Evolutionary conservation across 164 flowering plant species (phyloP), one percentile per base, ranked within the genome.

Genomic region (Sedum album): DNA sequence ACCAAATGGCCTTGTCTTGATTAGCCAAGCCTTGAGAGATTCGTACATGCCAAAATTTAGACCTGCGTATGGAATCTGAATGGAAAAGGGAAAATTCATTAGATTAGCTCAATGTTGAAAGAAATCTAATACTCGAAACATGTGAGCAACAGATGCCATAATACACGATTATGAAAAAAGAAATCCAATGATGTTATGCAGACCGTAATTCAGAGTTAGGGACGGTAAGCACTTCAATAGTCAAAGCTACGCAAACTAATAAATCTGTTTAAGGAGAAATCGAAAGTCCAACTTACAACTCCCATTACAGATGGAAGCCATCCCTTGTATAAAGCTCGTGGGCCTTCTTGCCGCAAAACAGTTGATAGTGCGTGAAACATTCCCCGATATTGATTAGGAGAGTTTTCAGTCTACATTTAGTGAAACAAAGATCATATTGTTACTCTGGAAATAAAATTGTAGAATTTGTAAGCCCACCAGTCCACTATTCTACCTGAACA

Each of bases 271-370:
- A 46, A 68, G 1, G 13, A 35, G 23, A 46, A 13, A 18, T 44
- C 31, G 15, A 41, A 57, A 11, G 8, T 57, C 61, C 25, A 18
- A 87, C 97, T 85, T 75, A 94, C 98, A 72, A 94, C 98, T 81
- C 98, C 98, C 71, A 94, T 94, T 35, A 94, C 98, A 72, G 98
- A 94, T 74, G 98, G 98, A 71, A 93, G 93, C 98, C 98, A 93
- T 44, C 98, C 98, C 79, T 80, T 91, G 78, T 91, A 93, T 69
- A 93, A 72, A 51, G 98, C 94, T 26, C 97, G 88, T 8, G 87
- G 84, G 6, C 98, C 98, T 85, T 94, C 98, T 79, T 94, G 84
- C 21, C 86, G 77, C 18, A 87, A 75, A 11, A 94, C 92, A 31
- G 98, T 86, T 67, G 84, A 66, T 21, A 91, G 76, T 68, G 95